These are phyloP conservation scores for Streptanthus diversifolius DNA, from an alignment of 345 rosid species.

Conservation along the genomic window DNA sequence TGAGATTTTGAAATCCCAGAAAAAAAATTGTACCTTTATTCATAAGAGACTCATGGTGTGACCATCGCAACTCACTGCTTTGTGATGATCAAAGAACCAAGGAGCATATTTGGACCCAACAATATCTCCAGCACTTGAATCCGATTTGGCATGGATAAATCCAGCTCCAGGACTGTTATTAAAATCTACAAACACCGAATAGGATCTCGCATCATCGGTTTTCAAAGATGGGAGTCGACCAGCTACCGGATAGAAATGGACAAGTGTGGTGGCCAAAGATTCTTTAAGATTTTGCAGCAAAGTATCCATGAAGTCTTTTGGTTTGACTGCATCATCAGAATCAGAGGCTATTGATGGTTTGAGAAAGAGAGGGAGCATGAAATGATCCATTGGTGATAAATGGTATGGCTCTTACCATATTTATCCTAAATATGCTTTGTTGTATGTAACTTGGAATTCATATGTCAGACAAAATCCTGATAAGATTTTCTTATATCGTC, in stretches of 20 bases:
- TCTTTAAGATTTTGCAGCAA: slow-evolving; percentile 43
- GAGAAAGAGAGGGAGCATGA: slow-evolving; percentile 47
- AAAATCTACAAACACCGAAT: slow-evolving; percentile 52
- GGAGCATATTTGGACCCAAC: slow-evolving; percentile 56
- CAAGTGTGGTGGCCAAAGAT: slow-evolving; percentile 55
- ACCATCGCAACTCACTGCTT: slow-evolving; percentile 50
- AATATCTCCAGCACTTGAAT: slow-evolving; percentile 44
- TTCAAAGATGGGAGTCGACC: slow-evolving; percentile 49
- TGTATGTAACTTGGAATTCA: too few relatives aligned
- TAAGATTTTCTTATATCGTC: neutral
- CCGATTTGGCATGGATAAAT: slow-evolving; percentile 47
- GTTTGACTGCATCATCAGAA: neutral
- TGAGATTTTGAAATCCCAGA: neutral
- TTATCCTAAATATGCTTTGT: too few relatives aligned
- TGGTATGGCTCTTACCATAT: slow-evolving; percentile 44
- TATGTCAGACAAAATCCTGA: too few relatives aligned
- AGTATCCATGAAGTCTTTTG: slow-evolving; percentile 37
- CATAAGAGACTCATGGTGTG: slow-evolving; percentile 49
- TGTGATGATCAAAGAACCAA: slow-evolving; percentile 59
- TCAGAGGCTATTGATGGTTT: slow-evolving; percentile 40
- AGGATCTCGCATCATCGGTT: slow-evolving; percentile 32
- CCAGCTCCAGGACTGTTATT: slow-evolving; percentile 63
- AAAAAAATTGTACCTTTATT: slow-evolving; percentile 36
- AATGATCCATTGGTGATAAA: slow-evolving; percentile 48
- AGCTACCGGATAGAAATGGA: slow-evolving; percentile 62